Base-by-base conservation (phyloP, 2,329 filamentous ascomycete species). In the Pseudogymnoascus sp. region DNA sequence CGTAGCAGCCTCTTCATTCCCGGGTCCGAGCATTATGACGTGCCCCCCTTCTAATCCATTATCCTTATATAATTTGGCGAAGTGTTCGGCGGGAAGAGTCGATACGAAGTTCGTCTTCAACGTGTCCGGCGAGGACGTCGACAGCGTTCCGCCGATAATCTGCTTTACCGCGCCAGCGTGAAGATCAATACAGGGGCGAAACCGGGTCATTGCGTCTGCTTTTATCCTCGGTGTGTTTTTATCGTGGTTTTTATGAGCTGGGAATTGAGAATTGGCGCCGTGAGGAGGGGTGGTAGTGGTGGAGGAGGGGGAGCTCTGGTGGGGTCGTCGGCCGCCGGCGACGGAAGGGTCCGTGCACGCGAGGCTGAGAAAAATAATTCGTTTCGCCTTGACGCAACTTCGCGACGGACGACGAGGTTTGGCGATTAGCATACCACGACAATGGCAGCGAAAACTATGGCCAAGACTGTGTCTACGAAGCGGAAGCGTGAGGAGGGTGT, bases 91-190 rank as follows among this genome's bases (percentile, higher is more conserved):
- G 8, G 93, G 89, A 66, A 93, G 86, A 59, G 87, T 84, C 8
- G 95, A 97, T 65, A 96, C 88, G 78, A 91, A 93, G 77, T 99
- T 99, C 59, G 93, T 97, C 78, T 91, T 89, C 63, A 97, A 82
- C 21, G 42, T 47, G 63, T 84, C 81, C 6, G 81, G 75, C 1
- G 84, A 83, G 7, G 81, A 75, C 73, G 83, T 83, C 77, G 89
- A 88, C 66, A 99, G 83, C 1, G 95, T 97, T 65, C 95, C 93
- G 69, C 95, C 95, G 42, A 99, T 93, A 70, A 99, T 99, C 76
- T 99, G 95, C 80, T 99, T 99, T 65, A 99, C 95, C 74, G 93
- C 88, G 13, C 95, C 95, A n/a, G 93, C 88, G 76, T 99, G 95
- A 62, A 99, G 84, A 78, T 99, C 95, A 76, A 99, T 97, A 74